Percentiles rank a stretch among this genome's conserved stretches.
Evolutionary conservation across 2,329 filamentous ascomycete species (phyloP).

Genomic region (Diplocarpon rosae): DNA sequence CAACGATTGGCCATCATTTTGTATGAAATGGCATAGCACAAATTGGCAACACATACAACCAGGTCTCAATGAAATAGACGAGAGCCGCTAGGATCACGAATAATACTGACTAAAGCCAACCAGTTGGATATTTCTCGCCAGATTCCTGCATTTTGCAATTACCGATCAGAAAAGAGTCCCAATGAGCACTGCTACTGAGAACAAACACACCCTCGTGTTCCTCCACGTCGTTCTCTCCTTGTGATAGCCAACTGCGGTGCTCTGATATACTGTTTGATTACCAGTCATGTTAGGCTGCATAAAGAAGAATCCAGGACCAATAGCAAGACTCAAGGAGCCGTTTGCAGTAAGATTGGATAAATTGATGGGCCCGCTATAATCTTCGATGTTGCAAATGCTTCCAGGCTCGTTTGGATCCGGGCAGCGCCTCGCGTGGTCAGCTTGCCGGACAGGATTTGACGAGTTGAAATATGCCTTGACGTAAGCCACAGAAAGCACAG

Average conservation of each 20-base stretch:
- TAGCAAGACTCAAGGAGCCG: not conserved
- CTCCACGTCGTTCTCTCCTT: not conserved
- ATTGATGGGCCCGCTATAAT: constrained; percentile 20
- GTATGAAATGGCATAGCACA: too few species aligned
- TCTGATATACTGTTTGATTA: constrained; percentile 36
- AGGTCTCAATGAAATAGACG: too few species aligned
- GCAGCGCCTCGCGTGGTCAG: constrained; percentile 34
- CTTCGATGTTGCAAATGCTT: constrained; percentile 41
- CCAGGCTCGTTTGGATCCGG: constrained; percentile 27
- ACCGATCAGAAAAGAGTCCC: not conserved
- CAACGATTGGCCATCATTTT: too few species aligned
- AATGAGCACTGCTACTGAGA: not conserved
- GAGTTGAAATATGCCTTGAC: constrained; percentile 76
- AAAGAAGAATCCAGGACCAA: constrained; percentile 38
- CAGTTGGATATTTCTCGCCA: too few species aligned
- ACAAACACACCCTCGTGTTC: not conserved
- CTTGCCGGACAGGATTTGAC: constrained; percentile 31
- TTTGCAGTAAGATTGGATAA: constrained; percentile 22
- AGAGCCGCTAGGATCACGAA: too few species aligned
- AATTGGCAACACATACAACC: too few species aligned
- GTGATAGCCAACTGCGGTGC: not conserved
- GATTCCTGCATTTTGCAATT: not conserved
- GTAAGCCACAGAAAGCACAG: constrained; percentile 54
- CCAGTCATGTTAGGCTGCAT: constrained; percentile 34
- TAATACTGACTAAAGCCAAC: too few species aligned